Evolutionary conservation across 2,329 filamentous ascomycete species (phyloP).

Genomic region (Botrytis hyacinthi): DNA sequence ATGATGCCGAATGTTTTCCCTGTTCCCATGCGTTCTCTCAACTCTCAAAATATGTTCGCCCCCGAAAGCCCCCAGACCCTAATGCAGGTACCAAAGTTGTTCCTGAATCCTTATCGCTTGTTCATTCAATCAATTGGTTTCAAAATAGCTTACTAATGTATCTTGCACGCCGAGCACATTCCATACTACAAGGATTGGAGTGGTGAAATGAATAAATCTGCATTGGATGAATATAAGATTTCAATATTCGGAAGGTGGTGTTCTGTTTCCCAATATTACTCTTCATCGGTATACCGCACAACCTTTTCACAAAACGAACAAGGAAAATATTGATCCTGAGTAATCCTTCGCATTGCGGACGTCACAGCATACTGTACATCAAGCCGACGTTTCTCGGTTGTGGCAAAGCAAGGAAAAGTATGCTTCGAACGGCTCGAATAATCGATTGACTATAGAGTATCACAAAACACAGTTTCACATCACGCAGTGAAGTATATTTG

Average conservation of each 20-base stretch:
- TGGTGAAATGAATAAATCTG: background rate
- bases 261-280: background rate
- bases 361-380: background rate
- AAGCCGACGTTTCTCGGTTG: background rate
- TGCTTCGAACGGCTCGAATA: no score
- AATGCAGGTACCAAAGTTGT: background rate
- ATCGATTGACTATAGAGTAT: background rate
- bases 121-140: background rate
- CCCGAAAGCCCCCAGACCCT: background rate
- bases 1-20: background rate
- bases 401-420: background rate
- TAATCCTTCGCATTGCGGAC: background rate
- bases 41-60: background rate
- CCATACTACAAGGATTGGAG: background rate
- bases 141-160: background rate
- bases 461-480: background rate
- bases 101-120: conserved; percentile 1
- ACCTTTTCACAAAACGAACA: background rate
- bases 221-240: no score
- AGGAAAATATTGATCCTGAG: background rate
- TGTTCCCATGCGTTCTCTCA: background rate
- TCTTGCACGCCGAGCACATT: background rate
- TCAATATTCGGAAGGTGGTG: background rate
- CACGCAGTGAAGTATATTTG: background rate
- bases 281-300: background rate